phyloP scores from a whole-genome alignment of 768 basidiomycete genomes.

The Roridomyces roridus region DNA sequence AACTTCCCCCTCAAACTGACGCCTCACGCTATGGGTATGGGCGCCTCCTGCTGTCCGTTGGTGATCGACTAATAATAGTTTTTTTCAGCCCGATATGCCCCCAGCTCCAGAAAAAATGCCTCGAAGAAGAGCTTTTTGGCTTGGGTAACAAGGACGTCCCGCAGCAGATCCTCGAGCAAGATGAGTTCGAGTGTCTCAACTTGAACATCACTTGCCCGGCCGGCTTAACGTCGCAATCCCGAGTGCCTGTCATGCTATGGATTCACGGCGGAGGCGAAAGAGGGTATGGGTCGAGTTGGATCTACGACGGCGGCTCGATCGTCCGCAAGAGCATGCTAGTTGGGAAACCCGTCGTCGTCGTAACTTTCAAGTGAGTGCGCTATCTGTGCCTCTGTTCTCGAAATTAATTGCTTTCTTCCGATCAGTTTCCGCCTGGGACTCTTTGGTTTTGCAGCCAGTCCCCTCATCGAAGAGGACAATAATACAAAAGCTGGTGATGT shows the following conservation, averaged over 20 bases:
- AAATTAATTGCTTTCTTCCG: conserved; percentile 6
- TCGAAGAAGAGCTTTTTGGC: conserved; percentile 70
- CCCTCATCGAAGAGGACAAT: conserved; percentile 73
- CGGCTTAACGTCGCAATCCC: conserved; percentile 55
- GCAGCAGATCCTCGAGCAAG: conserved; percentile 59
- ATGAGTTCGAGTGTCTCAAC: conserved; percentile 84
- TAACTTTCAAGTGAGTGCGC: conserved; percentile 73
- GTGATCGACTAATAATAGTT: not conserved
- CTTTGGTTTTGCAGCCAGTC: conserved; percentile 76
- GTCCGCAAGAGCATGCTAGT: conserved; percentile 70
- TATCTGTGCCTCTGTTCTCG: not conserved
- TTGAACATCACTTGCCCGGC: conserved; percentile 81
- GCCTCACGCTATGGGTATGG: conserved; percentile 72
- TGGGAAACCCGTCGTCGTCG: conserved; percentile 71
- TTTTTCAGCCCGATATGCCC: conserved; percentile 78
- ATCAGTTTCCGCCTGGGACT: conserved; percentile 81
- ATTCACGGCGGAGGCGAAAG: conserved; percentile 81
- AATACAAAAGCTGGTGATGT: conserved; percentile 64
- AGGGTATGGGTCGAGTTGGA: conserved; percentile 79
- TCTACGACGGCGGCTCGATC: conserved; percentile 75
- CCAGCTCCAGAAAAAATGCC: conserved; percentile 53
- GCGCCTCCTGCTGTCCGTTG: conserved; percentile 3
- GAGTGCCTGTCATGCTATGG: conserved; percentile 83
- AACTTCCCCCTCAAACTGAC: conserved; percentile 64
- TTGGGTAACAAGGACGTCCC: conserved; percentile 59